phyloP scores from a whole-genome alignment of 1,284 basidiomycete genomes.

The Cryptococcus sp. region DNA sequence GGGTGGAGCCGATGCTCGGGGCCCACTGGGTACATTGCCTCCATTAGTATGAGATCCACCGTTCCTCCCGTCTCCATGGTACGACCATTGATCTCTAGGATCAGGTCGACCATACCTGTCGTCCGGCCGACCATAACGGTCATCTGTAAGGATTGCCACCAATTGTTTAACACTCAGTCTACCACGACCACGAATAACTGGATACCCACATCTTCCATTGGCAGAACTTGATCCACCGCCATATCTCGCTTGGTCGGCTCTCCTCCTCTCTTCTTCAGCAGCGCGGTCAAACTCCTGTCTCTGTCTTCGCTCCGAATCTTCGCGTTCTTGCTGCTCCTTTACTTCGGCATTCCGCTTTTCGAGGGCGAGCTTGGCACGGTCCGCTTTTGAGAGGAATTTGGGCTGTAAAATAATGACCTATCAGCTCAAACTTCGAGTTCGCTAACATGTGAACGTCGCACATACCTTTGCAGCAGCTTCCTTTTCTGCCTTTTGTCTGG shows the following conservation, averaged over 20 bases:
- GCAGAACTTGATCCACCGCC: constrained; percentile 18
- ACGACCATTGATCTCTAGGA: constrained; percentile 5
- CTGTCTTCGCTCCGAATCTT: constrained; percentile 29
- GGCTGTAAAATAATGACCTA: constrained; percentile 16
- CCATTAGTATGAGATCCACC: constrained; percentile 4
- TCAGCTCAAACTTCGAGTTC: not conserved
- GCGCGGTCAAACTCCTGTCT: constrained; percentile 58
- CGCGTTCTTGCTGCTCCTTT: constrained; percentile 57
- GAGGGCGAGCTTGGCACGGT: constrained; percentile 67
- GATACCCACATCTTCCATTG: not conserved
- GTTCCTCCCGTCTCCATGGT: constrained; percentile 10
- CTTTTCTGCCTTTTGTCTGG: constrained; percentile 81
- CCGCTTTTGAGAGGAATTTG: constrained; percentile 40
- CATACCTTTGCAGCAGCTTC: constrained; percentile 82
- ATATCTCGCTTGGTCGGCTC: constrained; percentile 54
- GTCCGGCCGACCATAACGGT: constrained; percentile 9
- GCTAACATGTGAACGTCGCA: constrained; percentile 3
- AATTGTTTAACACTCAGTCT: no score
- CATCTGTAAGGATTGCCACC: constrained; percentile 4
- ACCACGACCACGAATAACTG: no score
- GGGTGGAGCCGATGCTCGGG: constrained; percentile 25
- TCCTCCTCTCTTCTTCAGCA: constrained; percentile 66
- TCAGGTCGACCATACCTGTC: constrained; percentile 12
- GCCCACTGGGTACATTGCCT: constrained; percentile 23
- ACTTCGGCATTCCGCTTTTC: constrained; percentile 80